Percentiles rank a stretch among this genome's conserved stretches.
Evolutionary conservation across 768 basidiomycete genomes (phyloP).

Genomic region (Floccularia luteovirens): DNA sequence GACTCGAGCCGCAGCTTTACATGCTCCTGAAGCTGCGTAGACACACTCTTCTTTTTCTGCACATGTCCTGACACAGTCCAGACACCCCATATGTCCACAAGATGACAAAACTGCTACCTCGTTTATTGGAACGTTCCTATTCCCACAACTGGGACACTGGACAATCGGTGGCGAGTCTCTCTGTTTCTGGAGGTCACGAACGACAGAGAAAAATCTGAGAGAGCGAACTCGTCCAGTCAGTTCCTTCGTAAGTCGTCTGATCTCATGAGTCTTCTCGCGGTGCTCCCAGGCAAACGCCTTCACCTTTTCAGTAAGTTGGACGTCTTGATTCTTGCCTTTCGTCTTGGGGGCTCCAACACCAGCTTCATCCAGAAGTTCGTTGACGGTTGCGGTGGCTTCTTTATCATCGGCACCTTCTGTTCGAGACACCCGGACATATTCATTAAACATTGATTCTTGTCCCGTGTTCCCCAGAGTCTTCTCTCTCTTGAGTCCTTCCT

Average conservation of each 20-base stretch:
- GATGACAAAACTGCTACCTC: conserved; percentile 85
- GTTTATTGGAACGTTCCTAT: conserved; percentile 45
- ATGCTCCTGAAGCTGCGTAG: conserved; percentile 57
- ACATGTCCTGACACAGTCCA: conserved; percentile 59
- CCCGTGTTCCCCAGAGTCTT: conserved; percentile 53
- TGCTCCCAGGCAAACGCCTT: conserved; percentile 72
- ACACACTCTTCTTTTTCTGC: conserved; percentile 82
- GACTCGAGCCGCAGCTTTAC: conserved; percentile 71
- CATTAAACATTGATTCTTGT: conserved; percentile 73
- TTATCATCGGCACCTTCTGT: conserved; percentile 72
- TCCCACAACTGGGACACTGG: conserved; percentile 55
- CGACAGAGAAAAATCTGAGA: conserved; percentile 85
- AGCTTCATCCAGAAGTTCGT: conserved; percentile 53
- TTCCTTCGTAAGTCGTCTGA: conserved; percentile 80
- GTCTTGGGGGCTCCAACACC: conserved; percentile 38
- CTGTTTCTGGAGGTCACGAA: conserved; percentile 82
- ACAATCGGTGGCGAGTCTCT: conserved; percentile 49
- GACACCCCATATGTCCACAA: conserved; percentile 86
- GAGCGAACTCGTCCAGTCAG: conserved; percentile 87
- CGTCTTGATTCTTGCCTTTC: conserved; percentile 48
- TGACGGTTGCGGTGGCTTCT: conserved; percentile 61
- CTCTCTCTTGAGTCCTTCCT: conserved; percentile 61
- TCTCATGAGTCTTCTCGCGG: conserved; percentile 81
- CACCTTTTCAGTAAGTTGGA: conserved; percentile 41
- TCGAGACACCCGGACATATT: conserved; percentile 63